Evolutionary conservation across 2,329 filamentous ascomycete species (phyloP).

Genomic region (Ophiostoma sp.): DNA sequence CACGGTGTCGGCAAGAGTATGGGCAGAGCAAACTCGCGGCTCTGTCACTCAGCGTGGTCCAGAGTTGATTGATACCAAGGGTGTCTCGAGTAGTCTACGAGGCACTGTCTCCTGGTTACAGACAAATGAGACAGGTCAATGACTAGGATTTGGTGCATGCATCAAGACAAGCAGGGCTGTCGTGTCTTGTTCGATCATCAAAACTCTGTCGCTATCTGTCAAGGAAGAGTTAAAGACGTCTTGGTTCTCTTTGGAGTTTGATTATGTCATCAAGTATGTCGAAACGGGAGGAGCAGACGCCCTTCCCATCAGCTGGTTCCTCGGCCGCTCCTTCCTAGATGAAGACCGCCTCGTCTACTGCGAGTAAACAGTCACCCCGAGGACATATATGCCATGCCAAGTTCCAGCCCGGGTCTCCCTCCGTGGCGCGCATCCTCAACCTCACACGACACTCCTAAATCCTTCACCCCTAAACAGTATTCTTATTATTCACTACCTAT

Average conservation of each 20-base stretch:
- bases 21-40: neutral
- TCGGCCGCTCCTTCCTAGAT: neutral
- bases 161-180: neutral
- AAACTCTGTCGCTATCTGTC: too few relatives aligned
- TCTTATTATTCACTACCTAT: neutral
- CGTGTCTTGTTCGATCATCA: too few relatives aligned
- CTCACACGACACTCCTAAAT: neutral
- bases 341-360: too few relatives aligned
- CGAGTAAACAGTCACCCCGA: neutral
- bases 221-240: too few relatives aligned
- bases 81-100: neutral
- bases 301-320: neutral
- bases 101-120: neutral
- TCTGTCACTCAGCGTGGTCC: neutral
- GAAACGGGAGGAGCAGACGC: neutral
- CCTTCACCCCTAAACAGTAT: neutral
- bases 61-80: neutral
- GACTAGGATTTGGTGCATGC: neutral
- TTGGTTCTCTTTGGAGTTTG: too few relatives aligned
- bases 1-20: neutral
- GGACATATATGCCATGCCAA: neutral
- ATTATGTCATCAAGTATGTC: neutral
- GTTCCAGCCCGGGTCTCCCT: too few relatives aligned
- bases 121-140: neutral
- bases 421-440: neutral